Percentiles rank a stretch among this genome's conserved stretches.
These are phyloP conservation scores for Syzygium malaccense DNA, from an alignment of 441 rosid species.

Conservation along the genomic window DNA sequence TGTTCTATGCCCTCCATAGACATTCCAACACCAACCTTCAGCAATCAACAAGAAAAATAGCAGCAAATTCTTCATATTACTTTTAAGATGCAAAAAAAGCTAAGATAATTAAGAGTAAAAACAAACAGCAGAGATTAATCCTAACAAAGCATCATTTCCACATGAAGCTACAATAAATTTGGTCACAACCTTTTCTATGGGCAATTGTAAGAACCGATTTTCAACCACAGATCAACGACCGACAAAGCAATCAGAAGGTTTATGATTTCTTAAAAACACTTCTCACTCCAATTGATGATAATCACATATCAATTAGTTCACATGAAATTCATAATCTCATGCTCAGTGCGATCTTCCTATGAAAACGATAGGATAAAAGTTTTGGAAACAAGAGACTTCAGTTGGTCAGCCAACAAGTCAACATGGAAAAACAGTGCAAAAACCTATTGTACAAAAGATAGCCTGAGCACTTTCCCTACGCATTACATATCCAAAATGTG, in stretches of 20 bases:
- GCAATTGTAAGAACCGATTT: background rate
- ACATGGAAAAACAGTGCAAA: background rate
- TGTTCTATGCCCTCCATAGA: conserved; percentile 80
- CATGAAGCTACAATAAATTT: background rate
- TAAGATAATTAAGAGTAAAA: background rate
- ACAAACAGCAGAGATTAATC: background rate
- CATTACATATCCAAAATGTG: background rate
- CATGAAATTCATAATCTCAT: background rate
- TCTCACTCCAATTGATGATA: background rate
- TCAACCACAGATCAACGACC: background rate
- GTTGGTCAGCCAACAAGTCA: background rate
- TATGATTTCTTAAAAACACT: background rate
- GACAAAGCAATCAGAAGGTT: background rate
- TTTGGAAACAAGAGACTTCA: background rate
- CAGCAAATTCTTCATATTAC: background rate
- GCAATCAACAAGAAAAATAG: background rate
- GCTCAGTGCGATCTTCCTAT: background rate
- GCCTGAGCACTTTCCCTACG: background rate
- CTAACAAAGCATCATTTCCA: background rate
- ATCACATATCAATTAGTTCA: background rate
- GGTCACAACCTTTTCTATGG: background rate
- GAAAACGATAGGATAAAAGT: background rate
- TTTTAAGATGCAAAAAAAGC: background rate
- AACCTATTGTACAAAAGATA: background rate
- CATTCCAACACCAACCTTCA: conserved; percentile 73